Evolutionary conservation across 805 yeast genomes (phyloP).

Genomic region (Myxozyma mucilagina): DNA sequence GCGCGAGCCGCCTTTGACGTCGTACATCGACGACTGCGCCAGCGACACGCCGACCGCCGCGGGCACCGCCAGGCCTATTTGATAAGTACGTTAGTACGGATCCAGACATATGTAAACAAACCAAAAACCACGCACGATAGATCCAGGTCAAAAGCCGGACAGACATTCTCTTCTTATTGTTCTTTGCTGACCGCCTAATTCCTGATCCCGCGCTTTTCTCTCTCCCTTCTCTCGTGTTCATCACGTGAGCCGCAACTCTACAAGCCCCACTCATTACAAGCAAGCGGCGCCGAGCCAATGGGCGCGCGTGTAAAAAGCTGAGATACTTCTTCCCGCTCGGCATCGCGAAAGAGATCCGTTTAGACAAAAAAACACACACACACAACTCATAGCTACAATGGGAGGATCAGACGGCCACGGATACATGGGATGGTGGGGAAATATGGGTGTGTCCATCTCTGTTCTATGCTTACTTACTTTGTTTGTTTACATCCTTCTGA

Average conservation of each 20-base stretch:
- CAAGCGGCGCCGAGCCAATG: background rate
- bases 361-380: too few relatives aligned
- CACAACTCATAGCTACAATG: constrained; percentile 18
- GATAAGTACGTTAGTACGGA: background rate
- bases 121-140: constrained; percentile 17
- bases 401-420: constrained; percentile 33
- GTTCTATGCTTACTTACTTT: background rate
- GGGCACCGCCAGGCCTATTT: constrained; percentile 37
- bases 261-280: background rate
- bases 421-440: constrained; percentile 98
- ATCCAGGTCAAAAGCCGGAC: constrained; percentile 24
- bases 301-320: background rate
- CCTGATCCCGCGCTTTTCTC: background rate
- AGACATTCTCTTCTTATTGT: constrained; percentile 4
- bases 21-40: constrained; percentile 83
- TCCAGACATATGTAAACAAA: background rate
- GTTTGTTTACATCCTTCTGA: background rate
- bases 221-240: background rate
- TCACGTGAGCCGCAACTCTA: background rate
- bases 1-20: constrained; percentile 93
- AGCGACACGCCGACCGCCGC: constrained; percentile 54
- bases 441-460: constrained; percentile 57
- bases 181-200: background rate
- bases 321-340: too few relatives aligned
- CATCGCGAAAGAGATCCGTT: too few relatives aligned